These are phyloP conservation scores for Leishmania guyanensis DNA, from an alignment of 208 protist genomes.

Conservation along the genomic window DNA sequence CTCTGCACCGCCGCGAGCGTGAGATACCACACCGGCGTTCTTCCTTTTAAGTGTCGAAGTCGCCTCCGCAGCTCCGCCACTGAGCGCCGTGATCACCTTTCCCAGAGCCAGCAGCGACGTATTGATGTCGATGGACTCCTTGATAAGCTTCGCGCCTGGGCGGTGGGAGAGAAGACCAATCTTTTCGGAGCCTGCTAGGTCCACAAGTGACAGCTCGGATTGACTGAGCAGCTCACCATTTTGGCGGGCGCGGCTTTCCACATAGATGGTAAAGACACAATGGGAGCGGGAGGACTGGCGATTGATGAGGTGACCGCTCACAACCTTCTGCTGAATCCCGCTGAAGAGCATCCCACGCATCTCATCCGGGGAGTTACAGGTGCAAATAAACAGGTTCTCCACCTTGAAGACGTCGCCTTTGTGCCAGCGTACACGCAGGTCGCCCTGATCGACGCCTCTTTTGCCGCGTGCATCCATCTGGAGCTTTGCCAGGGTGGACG, in stretches of 20 bases:
- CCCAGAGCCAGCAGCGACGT: conserved; percentile 88
- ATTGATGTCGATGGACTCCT: conserved; percentile 94
- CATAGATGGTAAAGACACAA: conserved; percentile 89
- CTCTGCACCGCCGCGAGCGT: neutral
- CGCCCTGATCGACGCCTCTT: conserved; percentile 14
- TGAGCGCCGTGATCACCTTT: conserved; percentile 91
- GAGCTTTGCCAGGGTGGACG: neutral
- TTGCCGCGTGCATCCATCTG: conserved; percentile 2
- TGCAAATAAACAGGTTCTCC: conserved; percentile 87
- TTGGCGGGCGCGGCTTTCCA: conserved; percentile 46
- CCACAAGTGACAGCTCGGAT: conserved; percentile 87
- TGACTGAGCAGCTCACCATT: conserved; percentile 43
- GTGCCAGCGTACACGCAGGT: conserved; percentile 66
- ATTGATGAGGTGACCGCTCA: conserved; percentile 89
- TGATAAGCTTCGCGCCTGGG: conserved; percentile 56
- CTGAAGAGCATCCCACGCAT: conserved; percentile 80
- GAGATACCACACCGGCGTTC: neutral
- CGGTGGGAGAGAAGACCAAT: conserved; percentile 53
- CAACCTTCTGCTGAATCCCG: conserved; percentile 74
- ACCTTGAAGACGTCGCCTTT: conserved; percentile 77
- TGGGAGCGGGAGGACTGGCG: conserved; percentile 92
- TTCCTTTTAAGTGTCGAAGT: neutral
- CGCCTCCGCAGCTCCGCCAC: conserved; percentile 8
- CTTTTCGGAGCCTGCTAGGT: conserved; percentile 93
- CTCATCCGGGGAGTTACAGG: conserved; percentile 61